Conservation (phyloP, 2,329 filamentous ascomycete species). For the Botryotinia calthae region DNA sequence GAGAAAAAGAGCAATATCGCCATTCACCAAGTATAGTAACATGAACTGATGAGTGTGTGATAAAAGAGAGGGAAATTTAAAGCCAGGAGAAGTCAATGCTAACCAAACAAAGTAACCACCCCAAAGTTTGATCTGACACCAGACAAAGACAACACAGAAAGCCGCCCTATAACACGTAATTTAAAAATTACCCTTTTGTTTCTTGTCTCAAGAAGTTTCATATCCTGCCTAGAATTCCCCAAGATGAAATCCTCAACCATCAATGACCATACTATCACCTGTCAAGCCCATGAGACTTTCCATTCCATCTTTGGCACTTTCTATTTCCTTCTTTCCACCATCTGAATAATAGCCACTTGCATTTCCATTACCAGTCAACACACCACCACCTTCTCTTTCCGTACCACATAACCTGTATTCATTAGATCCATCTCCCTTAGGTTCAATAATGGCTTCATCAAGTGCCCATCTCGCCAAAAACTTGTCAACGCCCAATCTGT, state of each 20-base stretch:
- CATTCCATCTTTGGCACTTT: constrained; percentile 7
- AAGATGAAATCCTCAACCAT: constrained; percentile 9
- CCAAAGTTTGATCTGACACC: constrained; percentile 8
- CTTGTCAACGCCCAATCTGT: constrained; percentile 55
- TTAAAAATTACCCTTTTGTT: constrained; percentile 3
- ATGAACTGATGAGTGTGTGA: not conserved
- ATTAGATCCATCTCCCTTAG: constrained; percentile 47
- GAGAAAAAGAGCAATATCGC: constrained; percentile 9
- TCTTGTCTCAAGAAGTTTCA: not conserved
- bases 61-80: not conserved
- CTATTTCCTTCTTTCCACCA: constrained; percentile 25
- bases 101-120: constrained; percentile 4
- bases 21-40: constrained; percentile 10
- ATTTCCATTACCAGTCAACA: constrained; percentile 25
- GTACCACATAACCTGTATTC: constrained; percentile 55
- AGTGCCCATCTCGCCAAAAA: constrained; percentile 61
- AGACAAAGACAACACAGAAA: constrained; percentile 5
- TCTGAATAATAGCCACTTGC: constrained; percentile 38
- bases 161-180: constrained; percentile 7
- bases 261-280: constrained; percentile 18
- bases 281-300: constrained; percentile 17
- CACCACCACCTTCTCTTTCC: constrained; percentile 36
- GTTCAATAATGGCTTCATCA: constrained; percentile 61
- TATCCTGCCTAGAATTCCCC: not conserved
- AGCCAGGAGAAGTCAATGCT: constrained; percentile 3